These are phyloP conservation scores for Senna tora DNA, from an alignment of 306 rosid genomes.

Conservation along the genomic window DNA sequence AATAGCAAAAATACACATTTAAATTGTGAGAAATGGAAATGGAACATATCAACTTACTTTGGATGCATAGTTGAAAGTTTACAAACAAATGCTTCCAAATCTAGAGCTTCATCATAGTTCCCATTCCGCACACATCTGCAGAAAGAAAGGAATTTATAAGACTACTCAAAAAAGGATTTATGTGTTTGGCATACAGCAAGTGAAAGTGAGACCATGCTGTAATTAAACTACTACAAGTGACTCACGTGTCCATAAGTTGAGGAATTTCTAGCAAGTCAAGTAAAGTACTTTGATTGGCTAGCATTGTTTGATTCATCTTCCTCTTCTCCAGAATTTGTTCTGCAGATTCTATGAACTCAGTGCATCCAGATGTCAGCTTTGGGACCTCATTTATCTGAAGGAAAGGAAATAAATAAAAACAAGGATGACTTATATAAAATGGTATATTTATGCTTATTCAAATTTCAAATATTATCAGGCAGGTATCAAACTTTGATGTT, in stretches of 20 bases:
- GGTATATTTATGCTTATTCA: neutral
- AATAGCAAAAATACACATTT: slow-evolving; percentile 9
- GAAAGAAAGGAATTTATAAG: slow-evolving; percentile 28
- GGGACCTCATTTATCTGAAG: slow-evolving; percentile 33
- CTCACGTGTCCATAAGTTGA: slow-evolving; percentile 25
- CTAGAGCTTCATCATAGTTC: slow-evolving; percentile 96
- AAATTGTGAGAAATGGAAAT: neutral
- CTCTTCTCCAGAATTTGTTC: slow-evolving; percentile 91
- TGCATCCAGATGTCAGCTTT: slow-evolving; percentile 85
- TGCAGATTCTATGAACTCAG: slow-evolving; percentile 85
- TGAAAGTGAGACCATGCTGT: neutral
- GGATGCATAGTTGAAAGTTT: slow-evolving; percentile 98
- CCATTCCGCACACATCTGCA: slow-evolving; percentile 96
- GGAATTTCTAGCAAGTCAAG: slow-evolving; percentile 76
- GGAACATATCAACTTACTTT: neutral
- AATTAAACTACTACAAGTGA: neutral
- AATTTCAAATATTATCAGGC: neutral
- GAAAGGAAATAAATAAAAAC: slow-evolving; percentile 31
- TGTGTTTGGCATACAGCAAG: neutral
- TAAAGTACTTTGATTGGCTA: slow-evolving; percentile 89
- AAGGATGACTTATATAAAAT: slow-evolving; percentile 19
- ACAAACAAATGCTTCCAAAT: slow-evolving; percentile 89
- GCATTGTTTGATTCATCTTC: slow-evolving; percentile 96
- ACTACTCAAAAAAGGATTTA: neutral
- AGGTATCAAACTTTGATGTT: neutral